Base-by-base conservation (phyloP, 2,329 filamentous ascomycete genomes). In the Aspergillus novoparasiticus region DNA sequence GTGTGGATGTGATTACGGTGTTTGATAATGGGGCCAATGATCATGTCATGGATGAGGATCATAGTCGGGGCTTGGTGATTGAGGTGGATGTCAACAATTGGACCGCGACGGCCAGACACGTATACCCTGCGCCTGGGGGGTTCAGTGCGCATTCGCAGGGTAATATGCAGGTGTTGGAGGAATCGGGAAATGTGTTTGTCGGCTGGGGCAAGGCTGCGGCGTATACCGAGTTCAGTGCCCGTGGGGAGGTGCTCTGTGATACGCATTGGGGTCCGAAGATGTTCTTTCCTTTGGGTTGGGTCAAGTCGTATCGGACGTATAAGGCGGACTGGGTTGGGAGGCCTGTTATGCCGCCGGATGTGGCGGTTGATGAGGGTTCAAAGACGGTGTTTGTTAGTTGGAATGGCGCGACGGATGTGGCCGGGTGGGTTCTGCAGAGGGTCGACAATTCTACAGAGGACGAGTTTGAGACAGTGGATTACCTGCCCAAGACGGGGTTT, bases 321-420 rank as follows among this genome's bases (percentile, higher is more conserved):
- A 67, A 65, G 34, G 53, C 54, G 30, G 59, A 64, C 6, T 71
- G 71, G 71, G 58, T 55, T 11, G 71, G 66, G 4, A 65, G 64
- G 14, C 71, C 69, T 4, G 64, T 65, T 54, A 67, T 61, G 64
- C 61, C 65, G 11, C 71, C 71, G 10, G 66, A 67, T 19, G 57
- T 62, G 30, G 56, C 63, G 11, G 59, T 66, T 10, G 46, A 59
- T 10, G 30, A 34, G 5, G 57, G 30, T 30, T 57, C 39, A n/a
- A 61, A 60, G 2, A 59, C 66, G 45, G 64, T 78, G 6, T 76
- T 75, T 63, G 77, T 79, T 72, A 79, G 77, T 65, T 79, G 77
- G 76, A 76, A 76, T 43, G 76, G 77, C 16, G 77, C 76, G 10
- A 79, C 76, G 0, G 76, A 78, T 23, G 23, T 57, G n/a, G 59